Base-by-base conservation (phyloP, 257 asterid genomes). In the Gentiana dahurica region DNA sequence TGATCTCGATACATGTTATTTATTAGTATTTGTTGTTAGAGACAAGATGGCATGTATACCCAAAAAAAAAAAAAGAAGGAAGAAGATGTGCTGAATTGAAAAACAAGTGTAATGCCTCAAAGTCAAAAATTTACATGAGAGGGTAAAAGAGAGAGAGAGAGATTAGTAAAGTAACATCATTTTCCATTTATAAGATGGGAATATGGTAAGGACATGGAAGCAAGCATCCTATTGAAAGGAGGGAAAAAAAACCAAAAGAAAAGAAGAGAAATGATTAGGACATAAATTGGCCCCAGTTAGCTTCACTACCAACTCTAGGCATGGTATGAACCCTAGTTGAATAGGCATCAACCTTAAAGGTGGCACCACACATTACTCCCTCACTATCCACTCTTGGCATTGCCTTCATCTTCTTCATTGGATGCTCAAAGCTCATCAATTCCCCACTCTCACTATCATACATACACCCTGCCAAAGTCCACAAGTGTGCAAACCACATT, bases 221-320 rank as follows among this genome's bases (percentile, higher is more conserved):
- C 24, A 24, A 24, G 24, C 24, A 24, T 24, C 24, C 24, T 0
- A 24, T 24, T 24, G 24, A 24, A 24, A 24, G 24, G 24, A 24
- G 24, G 24, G 24, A 0, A 24, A 24, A 24, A 24, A 24, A 24
- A n/a, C n/a, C n/a, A n/a, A n/a, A n/a, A n/a, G n/a, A n/a, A n/a
- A n/a, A n/a, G n/a, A n/a, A n/a, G n/a, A n/a, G n/a, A n/a, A 24
- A 24, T 0, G 24, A 24, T 24, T 24, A 24, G 24, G 24, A 24
- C 24, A 24, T 24, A 24, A 24, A 24, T 24, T 24, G 24, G 24
- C 24, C 24, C 95, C 99, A 92, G 75, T 88, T 88, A 60, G 95
- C 94, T 48, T 79, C 77, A 66, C 99, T 92, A 54, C 99, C 99
- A 36, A 92, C 97, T n/a, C 99, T 74, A 6, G 97, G 97, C 87